phyloP scores from a whole-genome alignment of 495 filamentous ascomycete species.

The Amniculicola lignicola region DNA sequence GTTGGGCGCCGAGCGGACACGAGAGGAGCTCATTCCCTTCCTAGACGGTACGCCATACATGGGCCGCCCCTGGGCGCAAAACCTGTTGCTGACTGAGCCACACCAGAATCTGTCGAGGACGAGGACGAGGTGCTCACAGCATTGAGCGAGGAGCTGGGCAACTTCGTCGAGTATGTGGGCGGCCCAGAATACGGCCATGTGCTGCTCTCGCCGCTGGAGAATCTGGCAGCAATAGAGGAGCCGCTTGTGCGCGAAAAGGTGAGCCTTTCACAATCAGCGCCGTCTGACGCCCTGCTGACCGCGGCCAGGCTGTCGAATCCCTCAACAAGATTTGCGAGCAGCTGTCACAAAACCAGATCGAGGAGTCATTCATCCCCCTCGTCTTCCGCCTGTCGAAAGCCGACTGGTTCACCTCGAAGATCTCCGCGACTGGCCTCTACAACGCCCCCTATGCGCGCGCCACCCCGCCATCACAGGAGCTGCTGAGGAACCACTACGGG shows the following conservation, averaged over 20 bases:
- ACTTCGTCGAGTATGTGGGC: conserved; percentile 96
- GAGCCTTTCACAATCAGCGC: conserved; percentile 18
- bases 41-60: conserved; percentile 71
- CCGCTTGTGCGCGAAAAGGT: conserved; percentile 97
- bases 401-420: conserved; percentile 99
- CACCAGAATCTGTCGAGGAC: conserved; percentile 93
- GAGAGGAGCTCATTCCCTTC: conserved; percentile 97
- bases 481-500: conserved; percentile 82
- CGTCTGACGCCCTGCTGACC: background rate
- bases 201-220: conserved; percentile 93
- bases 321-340: conserved; percentile 97
- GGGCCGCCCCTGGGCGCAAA: too few relatives aligned
- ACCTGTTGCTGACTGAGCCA: conserved; percentile 10
- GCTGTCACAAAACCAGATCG: conserved; percentile 84
- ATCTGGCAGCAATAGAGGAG: conserved; percentile 96
- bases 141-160: conserved; percentile 90
- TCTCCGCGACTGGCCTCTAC: conserved; percentile 94
- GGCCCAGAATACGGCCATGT: conserved; percentile 92
- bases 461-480: conserved; percentile 76
- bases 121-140: conserved; percentile 98
- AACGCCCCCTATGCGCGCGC: conserved; percentile 88
- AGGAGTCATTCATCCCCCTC: conserved; percentile 94
- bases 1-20: conserved; percentile 88
- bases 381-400: conserved; percentile 94
- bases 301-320: conserved; percentile 86